A percentile compares a stretch with the other conserved stretches of the same genome.
Evolutionary conservation across 345 rosid species (phyloP).

Genomic region (Rhizophora apiculata): DNA sequence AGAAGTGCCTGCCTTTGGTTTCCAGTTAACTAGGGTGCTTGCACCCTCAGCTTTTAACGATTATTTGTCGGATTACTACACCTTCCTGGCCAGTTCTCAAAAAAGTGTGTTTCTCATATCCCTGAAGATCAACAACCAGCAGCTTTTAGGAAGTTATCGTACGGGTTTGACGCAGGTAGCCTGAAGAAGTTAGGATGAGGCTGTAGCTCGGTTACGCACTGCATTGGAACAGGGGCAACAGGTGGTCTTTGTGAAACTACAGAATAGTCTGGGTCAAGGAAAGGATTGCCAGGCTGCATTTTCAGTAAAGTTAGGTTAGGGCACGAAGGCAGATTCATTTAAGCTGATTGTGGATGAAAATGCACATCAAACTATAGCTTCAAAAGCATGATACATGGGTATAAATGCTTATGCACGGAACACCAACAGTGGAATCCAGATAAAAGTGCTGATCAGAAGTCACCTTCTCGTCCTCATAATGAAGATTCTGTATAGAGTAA

Average conservation of each 20-base stretch:
- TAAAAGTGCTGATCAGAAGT: conserved; percentile 21
- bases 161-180: conserved; percentile 64
- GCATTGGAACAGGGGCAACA: conserved; percentile 15
- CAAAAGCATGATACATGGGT: neutral
- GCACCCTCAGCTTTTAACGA: neutral
- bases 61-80: neutral
- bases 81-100: neutral
- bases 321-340: neutral
- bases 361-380: neutral
- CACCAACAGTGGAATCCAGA: conserved; percentile 19
- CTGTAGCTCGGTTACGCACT: conserved; percentile 44
- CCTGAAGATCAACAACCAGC: conserved; percentile 57
- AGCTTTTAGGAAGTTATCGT: conserved; percentile 69
- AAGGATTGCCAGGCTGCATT: conserved; percentile 53
- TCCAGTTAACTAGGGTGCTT: no score
- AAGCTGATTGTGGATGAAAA: neutral
- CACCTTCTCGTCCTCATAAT: conserved; percentile 27
- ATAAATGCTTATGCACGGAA: neutral
- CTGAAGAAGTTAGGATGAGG: conserved; percentile 38
- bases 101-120: neutral
- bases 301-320: conserved; percentile 1
- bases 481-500: conserved; percentile 25
- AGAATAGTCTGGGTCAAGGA: conserved; percentile 32
- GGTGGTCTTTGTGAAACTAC: conserved; percentile 24
- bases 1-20: no score